These are phyloP conservation scores for Pholiota molesta DNA, from an alignment of 768 basidiomycete species.

Conservation along the genomic window DNA sequence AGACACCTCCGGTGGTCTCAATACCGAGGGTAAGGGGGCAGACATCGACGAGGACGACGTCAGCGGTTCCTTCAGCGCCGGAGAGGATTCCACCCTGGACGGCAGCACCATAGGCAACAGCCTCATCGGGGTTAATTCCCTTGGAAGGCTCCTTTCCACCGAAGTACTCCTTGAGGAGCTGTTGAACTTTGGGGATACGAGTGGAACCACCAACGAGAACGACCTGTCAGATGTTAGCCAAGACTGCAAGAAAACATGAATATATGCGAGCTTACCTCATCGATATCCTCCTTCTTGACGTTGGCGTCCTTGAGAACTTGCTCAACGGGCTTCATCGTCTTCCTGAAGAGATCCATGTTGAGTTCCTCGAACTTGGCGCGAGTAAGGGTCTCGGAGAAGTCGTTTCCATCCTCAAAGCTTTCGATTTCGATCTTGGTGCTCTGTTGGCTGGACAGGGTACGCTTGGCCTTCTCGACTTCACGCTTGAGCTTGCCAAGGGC, in stretches of 20 bases:
- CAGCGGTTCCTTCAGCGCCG: conserved; percentile 88
- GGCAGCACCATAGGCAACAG: conserved; percentile 98
- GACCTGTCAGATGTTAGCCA: conserved; percentile 44
- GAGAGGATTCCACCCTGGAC: conserved; percentile 98
- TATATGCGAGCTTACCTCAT: conserved; percentile 63
- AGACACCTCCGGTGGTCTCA: conserved; percentile 97
- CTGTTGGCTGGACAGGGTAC: conserved; percentile 91
- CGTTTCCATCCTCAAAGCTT: conserved; percentile 93
- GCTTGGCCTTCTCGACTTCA: conserved; percentile 93
- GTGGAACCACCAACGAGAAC: conserved; percentile 97
- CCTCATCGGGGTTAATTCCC: conserved; percentile 99
- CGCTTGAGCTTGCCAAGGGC: conserved; percentile 92
- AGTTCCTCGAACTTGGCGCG: conserved; percentile 99
- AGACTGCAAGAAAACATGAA: background rate
- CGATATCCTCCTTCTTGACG: conserved; percentile 96
- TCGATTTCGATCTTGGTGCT: conserved; percentile 93
- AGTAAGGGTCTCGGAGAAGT: conserved; percentile 96
- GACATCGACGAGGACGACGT: conserved; percentile 95
- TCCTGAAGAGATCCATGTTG: conserved; percentile 98
- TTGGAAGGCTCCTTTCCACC: conserved; percentile 96
- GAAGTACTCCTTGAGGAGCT: conserved; percentile 98
- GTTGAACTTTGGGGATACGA: conserved; percentile 99
- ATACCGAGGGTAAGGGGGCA: conserved; percentile 98
- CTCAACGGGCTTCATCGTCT: conserved; percentile 99
- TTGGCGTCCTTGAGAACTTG: conserved; percentile 98